Evolutionary conservation across 306 rosid genomes (phyloP).

Genomic region (Lathyrus aphaca): DNA sequence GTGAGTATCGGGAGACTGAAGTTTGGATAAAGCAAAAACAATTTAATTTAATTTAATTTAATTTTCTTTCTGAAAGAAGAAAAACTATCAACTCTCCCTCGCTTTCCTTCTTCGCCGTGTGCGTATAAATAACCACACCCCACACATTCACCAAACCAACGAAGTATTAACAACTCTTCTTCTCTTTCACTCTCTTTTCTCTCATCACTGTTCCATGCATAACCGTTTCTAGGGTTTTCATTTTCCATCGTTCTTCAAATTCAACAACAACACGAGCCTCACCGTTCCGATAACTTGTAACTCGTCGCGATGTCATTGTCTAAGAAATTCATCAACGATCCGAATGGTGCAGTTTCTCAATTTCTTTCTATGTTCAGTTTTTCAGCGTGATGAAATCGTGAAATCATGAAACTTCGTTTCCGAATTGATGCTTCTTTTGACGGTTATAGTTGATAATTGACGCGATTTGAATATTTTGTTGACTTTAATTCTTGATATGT

Average conservation of each 20-base stretch:
- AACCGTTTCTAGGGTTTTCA: constrained; percentile 58
- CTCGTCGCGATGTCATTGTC: constrained; percentile 59
- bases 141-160: constrained; percentile 44
- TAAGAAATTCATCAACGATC: constrained; percentile 91
- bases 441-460: neutral
- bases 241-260: neutral
- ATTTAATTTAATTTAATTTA: neutral
- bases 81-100: constrained; percentile 50
- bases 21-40: constrained; percentile 30
- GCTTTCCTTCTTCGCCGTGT: constrained; percentile 38
- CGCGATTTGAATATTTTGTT: neutral
- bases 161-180: constrained; percentile 38
- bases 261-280: too few relatives aligned
- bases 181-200: neutral
- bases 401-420: neutral
- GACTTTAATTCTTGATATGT: neutral
- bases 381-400: neutral
- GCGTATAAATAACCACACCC: constrained; percentile 29
- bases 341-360: constrained; percentile 51
- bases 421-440: neutral
- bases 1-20: neutral
- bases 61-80: constrained; percentile 38
- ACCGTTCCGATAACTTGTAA: neutral
- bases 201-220: constrained; percentile 52
- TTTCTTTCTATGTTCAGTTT: constrained; percentile 25